Percentiles rank a stretch among this genome's conserved stretches.
These are phyloP conservation scores for Boletus smithii DNA, from an alignment of 1,284 basidiomycete species.

Conservation along the genomic window DNA sequence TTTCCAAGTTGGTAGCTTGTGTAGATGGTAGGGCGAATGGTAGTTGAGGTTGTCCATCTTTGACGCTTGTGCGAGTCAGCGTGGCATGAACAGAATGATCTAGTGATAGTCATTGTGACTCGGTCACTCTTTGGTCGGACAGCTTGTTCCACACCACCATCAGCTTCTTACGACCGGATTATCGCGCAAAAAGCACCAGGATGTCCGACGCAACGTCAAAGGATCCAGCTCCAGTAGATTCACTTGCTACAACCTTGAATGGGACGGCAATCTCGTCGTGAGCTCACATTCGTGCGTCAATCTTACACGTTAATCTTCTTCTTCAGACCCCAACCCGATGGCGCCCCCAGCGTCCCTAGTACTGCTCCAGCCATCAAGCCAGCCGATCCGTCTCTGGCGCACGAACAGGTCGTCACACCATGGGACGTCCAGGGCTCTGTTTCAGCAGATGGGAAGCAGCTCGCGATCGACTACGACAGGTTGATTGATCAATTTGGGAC, in stretches of 20 bases:
- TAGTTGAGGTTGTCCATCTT: neutral
- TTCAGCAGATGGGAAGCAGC: constrained; percentile 83
- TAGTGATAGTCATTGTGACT: neutral
- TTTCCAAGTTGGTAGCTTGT: constrained; percentile 4
- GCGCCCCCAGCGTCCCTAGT: neutral
- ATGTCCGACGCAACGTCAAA: constrained; percentile 16
- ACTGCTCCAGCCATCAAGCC: constrained; percentile 33
- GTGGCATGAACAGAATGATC: no score
- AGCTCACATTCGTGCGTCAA: neutral
- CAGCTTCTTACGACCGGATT: neutral
- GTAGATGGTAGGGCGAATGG: constrained; percentile 12
- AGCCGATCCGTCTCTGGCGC: constrained; percentile 29
- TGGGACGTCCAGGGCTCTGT: constrained; percentile 98
- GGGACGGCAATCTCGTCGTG: constrained; percentile 23
- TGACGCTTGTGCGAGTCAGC: neutral
- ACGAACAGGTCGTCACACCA: constrained; percentile 90
- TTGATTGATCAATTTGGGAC: constrained; percentile 95
- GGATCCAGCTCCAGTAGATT: constrained; percentile 7
- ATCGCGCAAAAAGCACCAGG: neutral
- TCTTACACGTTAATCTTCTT: neutral
- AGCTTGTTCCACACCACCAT: neutral
- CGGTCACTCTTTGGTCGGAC: neutral
- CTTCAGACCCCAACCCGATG: constrained; percentile 15
- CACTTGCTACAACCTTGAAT: constrained; percentile 15
- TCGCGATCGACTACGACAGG: constrained; percentile 96